These are phyloP conservation scores for Pleurotus tuber-regium DNA, from an alignment of 768 basidiomycete genomes.

Conservation along the genomic window DNA sequence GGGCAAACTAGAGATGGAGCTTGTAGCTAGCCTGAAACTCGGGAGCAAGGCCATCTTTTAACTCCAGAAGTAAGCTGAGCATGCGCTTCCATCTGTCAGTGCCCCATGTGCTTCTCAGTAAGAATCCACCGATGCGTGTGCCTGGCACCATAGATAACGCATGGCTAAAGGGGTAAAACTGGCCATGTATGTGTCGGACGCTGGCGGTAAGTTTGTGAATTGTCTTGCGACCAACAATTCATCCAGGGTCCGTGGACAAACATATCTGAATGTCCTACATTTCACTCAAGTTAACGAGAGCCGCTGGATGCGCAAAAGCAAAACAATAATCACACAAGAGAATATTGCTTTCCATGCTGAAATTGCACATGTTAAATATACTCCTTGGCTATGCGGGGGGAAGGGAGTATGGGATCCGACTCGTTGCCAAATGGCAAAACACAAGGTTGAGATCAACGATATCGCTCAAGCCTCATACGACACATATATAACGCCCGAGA, in stretches of 20 bases:
- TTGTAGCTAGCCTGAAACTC: neutral
- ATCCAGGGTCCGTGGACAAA: constrained; percentile 6
- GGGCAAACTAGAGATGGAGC: neutral
- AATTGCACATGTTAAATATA: constrained; percentile 6
- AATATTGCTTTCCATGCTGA: neutral
- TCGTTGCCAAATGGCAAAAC: constrained; percentile 8
- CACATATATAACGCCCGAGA: no score
- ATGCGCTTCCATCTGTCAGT: constrained; percentile 10
- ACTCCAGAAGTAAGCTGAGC: neutral
- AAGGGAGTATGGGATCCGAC: neutral
- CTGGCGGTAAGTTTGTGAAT: neutral
- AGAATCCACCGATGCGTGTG: constrained; percentile 6
- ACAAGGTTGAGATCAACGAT: neutral
- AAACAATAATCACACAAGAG: no score
- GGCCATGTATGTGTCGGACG: neutral
- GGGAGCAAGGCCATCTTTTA: constrained; percentile 3
- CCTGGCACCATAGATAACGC: constrained; percentile 8
- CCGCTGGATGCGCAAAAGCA: no score
- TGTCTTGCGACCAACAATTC: constrained; percentile 3
- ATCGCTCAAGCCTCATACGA: neutral
- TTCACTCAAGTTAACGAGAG: no score
- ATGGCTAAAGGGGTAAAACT: constrained; percentile 5
- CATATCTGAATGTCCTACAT: no score
- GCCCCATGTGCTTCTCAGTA: constrained; percentile 10
- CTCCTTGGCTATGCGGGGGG: no score